A percentile compares a stretch with the other conserved stretches of the same genome.
Evolutionary conservation across 495 filamentous ascomycete species (phyloP).

Genomic region (Bathelium albidoporum): DNA sequence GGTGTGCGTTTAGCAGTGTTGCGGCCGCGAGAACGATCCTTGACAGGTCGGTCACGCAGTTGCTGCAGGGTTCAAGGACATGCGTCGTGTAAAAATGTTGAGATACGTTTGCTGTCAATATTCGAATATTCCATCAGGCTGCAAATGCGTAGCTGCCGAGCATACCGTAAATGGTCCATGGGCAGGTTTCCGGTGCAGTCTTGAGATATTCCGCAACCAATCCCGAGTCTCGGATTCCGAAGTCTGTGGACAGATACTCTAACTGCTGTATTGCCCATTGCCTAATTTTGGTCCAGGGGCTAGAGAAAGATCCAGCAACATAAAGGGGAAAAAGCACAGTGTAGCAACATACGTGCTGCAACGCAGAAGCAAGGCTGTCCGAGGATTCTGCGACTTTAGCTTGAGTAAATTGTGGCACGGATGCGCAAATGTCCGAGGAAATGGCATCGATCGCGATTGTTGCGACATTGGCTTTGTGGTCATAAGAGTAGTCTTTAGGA

Average conservation of each 20-base stretch:
- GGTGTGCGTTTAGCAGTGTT: too few relatives aligned
- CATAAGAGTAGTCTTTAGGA: neutral
- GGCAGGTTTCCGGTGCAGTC: conserved; percentile 4
- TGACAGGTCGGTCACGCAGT: too few relatives aligned
- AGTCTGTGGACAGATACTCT: conserved; percentile 14
- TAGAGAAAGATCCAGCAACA: conserved; percentile 15
- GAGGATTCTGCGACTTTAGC: neutral
- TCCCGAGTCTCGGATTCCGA: conserved; percentile 20
- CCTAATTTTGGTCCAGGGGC: conserved; percentile 8
- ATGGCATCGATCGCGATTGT: neutral
- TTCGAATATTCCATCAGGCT: too few relatives aligned
- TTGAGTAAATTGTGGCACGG: neutral
- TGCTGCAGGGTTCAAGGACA: too few relatives aligned
- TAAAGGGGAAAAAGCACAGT: conserved; percentile 25
- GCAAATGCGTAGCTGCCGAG: conserved; percentile 29
- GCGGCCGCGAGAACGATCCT: too few relatives aligned
- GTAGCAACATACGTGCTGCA: conserved; percentile 16
- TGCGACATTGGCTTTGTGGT: neutral
- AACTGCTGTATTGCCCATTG: conserved; percentile 23
- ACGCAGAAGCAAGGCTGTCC: neutral
- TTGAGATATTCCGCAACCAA: conserved; percentile 19
- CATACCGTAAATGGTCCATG: conserved; percentile 26
- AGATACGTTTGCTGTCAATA: too few relatives aligned
- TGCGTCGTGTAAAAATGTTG: too few relatives aligned
- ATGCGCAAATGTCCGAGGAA: neutral